Base-by-base conservation (phyloP, 2,329 filamentous ascomycete genomes). In the Colletotrichum sp. region DNA sequence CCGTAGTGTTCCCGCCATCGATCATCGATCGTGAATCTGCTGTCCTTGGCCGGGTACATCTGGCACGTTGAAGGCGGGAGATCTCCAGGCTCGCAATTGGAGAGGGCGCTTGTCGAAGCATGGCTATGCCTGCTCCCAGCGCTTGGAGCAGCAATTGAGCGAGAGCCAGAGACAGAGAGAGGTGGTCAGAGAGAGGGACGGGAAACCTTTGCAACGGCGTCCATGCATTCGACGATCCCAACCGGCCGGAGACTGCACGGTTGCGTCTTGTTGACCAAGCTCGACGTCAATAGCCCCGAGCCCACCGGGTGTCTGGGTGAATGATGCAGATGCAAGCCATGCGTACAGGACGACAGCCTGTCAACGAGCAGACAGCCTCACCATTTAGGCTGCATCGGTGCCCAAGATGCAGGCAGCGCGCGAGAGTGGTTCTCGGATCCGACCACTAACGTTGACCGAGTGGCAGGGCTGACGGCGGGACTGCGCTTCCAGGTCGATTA, bases 311-410 rank as follows among this genome's bases (percentile, higher is more conserved):
- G 34, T 63, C 36, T 57, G 64, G 34, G 70, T 65, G 55, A 64
- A 44, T 65, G 34, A 64, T 75, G 74, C 34, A 77, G 30, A 63
- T 72, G 39, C 67, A 69, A 55, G 77, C 32, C 29, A 49, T 71
- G 64, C 39, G 29, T 34, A 22, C 25, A 19, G 69, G 36, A 69
- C 44, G 44, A 52, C 57, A 57, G 36, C 72, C 77, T 76, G 76
- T 76, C 76, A 70, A 69, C 12, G 22, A 19, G 11, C 55, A 39
- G 52, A 73, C 77, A 73, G 76, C 77, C 77, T 78, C 77, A 78
- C 71, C 65, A 30, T 78, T 78, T 74, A 70, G 77, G 77, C 77
- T 62, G 77, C 77, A 68, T 78, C 62, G 77, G 49, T 78, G 77
- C 77, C 77, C 65, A 77, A 64, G 44, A 74, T 65, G 74, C 62